phyloP scores from a whole-genome alignment of 2,329 filamentous ascomycete species.

The Botrytis elliptica region DNA sequence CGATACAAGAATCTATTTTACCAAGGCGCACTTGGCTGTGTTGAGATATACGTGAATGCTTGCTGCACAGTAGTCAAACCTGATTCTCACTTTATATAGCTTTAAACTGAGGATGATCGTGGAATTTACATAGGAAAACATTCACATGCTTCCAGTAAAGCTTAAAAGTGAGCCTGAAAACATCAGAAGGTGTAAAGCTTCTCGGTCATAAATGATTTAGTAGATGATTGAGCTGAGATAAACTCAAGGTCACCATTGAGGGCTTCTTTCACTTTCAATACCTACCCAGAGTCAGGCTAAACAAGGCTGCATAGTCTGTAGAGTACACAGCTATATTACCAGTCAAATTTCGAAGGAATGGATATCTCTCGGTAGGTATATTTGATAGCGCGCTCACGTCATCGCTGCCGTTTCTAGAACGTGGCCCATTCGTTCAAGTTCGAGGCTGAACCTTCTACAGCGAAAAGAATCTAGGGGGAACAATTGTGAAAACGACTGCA shows the following conservation, averaged over 20 bases:
- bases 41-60: background rate
- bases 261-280: background rate
- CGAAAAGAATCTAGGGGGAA: no score
- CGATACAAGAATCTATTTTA: background rate
- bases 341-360: fast-evolving
- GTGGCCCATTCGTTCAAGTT: background rate
- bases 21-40: fast-evolving
- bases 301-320: background rate
- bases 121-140: no score
- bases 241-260: background rate
- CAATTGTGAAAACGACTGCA: background rate
- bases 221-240: background rate
- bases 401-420: background rate
- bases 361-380: no score
- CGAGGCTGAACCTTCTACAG: background rate
- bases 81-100: background rate
- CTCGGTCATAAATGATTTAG: background rate
- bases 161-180: background rate
- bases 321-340: fast-evolving
- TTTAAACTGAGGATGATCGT: background rate
- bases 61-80: background rate
- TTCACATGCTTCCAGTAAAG: background rate
- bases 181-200: background rate
- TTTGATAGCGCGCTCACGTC: fast-evolving
- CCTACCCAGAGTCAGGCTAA: background rate